A percentile compares a stretch with the other conserved stretches of the same genome.
These are phyloP conservation scores for Sordariomycetes sp. DNA, from an alignment of 2,329 filamentous ascomycete genomes.

Conservation along the genomic window DNA sequence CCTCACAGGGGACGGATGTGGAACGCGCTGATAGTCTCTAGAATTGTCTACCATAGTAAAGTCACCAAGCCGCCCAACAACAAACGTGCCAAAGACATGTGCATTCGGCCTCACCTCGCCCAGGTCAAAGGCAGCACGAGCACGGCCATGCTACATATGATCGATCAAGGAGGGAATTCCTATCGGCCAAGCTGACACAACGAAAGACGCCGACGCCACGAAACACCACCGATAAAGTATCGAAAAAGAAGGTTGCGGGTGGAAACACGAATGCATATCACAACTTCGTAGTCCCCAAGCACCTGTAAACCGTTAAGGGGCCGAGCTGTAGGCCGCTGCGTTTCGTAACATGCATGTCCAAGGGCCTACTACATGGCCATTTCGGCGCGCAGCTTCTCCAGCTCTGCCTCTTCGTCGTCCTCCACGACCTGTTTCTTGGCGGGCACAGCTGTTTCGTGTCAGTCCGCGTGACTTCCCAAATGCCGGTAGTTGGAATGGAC, in stretches of 20 bases:
- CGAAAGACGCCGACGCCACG: conserved; percentile 6
- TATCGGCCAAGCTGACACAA: not conserved
- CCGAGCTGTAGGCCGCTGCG: not conserved
- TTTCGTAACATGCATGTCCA: not conserved
- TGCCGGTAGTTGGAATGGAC: not conserved
- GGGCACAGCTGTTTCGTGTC: conserved; percentile 16
- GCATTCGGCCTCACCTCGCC: too few species aligned
- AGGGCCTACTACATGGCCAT: conserved; percentile 72
- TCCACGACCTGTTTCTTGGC: conserved; percentile 43
- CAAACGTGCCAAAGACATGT: too few species aligned
- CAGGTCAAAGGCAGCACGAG: too few species aligned
- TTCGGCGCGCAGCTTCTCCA: conserved; percentile 87
- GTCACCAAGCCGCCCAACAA: too few species aligned
- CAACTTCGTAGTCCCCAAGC: too few species aligned
- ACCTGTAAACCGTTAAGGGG: too few species aligned
- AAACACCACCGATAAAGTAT: conserved; percentile 1
- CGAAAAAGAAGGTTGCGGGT: not conserved
- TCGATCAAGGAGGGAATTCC: not conserved
- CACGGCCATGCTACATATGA: not conserved
- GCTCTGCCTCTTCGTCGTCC: conserved; percentile 92
- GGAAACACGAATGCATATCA: too few species aligned
- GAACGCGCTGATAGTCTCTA: too few species aligned
- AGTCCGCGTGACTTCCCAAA: not conserved
- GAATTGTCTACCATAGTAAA: too few species aligned
- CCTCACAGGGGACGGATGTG: too few species aligned